phyloP scores from a whole-genome alignment of 768 basidiomycete genomes.

The Trametes sanguinea region DNA sequence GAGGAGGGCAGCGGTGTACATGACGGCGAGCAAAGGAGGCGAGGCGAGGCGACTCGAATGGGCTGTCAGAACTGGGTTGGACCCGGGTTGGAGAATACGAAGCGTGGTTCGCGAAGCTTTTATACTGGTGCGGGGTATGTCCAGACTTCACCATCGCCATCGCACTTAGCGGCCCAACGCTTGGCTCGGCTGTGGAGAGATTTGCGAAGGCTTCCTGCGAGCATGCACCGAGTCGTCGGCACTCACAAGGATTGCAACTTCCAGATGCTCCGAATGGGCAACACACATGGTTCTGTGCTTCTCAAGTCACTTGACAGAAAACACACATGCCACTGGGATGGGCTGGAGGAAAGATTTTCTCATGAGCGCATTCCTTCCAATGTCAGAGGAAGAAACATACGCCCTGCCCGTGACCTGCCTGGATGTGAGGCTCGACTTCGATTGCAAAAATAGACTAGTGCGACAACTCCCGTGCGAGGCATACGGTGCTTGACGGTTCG shows the following conservation, averaged over 20 bases:
- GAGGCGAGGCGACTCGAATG: slow-evolving; percentile 9
- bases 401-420: slow-evolving; percentile 6
- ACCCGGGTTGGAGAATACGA: slow-evolving; percentile 7
- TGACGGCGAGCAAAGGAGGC: slow-evolving; percentile 8
- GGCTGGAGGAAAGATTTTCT: not conserved
- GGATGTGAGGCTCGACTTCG: slow-evolving; percentile 2
- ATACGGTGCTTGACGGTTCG: slow-evolving; percentile 2
- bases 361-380: not conserved
- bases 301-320: not conserved
- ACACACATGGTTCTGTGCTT: slow-evolving; percentile 14
- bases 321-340: not conserved
- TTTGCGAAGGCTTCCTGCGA: not conserved
- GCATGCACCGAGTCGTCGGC: slow-evolving; percentile 1
- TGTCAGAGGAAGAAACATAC: slow-evolving; percentile 4
- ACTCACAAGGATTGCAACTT: not conserved
- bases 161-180: not conserved
- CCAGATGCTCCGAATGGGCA: slow-evolving; percentile 5
- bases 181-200: not conserved
- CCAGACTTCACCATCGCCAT: not conserved
- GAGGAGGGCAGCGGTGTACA: slow-evolving; percentile 28
- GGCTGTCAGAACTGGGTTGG: slow-evolving; percentile 17
- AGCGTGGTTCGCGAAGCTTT: not conserved
- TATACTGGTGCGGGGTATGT: not conserved
- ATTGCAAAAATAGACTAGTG: slow-evolving; percentile 15
- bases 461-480: not conserved